Conservation (phyloP, 2,329 filamentous ascomycete genomes). For the Aspergillus fischeri region DNA sequence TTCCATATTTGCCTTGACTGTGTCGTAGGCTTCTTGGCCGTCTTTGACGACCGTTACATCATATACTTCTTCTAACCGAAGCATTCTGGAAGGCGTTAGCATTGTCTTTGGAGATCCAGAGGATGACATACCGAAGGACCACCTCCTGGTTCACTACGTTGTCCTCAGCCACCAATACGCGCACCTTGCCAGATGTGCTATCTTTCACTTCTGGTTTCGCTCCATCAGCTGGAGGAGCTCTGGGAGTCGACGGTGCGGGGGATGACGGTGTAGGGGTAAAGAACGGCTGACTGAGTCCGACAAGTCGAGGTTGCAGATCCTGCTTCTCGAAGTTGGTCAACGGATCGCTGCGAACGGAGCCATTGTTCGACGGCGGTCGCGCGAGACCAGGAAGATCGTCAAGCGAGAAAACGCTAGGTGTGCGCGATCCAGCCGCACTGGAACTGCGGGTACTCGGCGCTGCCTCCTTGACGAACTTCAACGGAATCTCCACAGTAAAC, state of each 20-base stretch:
- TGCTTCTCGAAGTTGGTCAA: slow-evolving; percentile 46
- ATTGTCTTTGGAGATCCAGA: background rate
- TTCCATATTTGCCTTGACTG: slow-evolving; percentile 78
- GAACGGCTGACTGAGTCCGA: slow-evolving; percentile 79
- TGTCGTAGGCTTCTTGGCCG: slow-evolving; percentile 80
- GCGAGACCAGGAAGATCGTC: slow-evolving; percentile 22
- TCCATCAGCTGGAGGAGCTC: slow-evolving; percentile 27
- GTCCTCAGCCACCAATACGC: slow-evolving; percentile 81
- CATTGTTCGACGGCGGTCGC: slow-evolving; percentile 20
- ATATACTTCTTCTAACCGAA: slow-evolving; percentile 48
- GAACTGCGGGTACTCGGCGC: slow-evolving; percentile 40
- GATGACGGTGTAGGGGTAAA: slow-evolving; percentile 44
- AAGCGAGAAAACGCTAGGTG: slow-evolving; percentile 26
- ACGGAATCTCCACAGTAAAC: slow-evolving; percentile 77
- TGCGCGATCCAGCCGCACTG: slow-evolving; percentile 27
- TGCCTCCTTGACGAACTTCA: slow-evolving; percentile 69
- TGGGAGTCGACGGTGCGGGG: background rate
- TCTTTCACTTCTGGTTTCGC: slow-evolving; percentile 49
- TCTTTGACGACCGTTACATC: slow-evolving; percentile 86
- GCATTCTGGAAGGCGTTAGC: slow-evolving; percentile 39
- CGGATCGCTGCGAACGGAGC: slow-evolving; percentile 14
- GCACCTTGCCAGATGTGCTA: slow-evolving; percentile 58
- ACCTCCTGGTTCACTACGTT: slow-evolving; percentile 63
- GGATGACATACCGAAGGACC: slow-evolving; percentile 43
- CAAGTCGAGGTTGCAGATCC: slow-evolving; percentile 69